Base-by-base conservation (phyloP, 2,329 filamentous ascomycete genomes). In the Alternaria sp. region DNA sequence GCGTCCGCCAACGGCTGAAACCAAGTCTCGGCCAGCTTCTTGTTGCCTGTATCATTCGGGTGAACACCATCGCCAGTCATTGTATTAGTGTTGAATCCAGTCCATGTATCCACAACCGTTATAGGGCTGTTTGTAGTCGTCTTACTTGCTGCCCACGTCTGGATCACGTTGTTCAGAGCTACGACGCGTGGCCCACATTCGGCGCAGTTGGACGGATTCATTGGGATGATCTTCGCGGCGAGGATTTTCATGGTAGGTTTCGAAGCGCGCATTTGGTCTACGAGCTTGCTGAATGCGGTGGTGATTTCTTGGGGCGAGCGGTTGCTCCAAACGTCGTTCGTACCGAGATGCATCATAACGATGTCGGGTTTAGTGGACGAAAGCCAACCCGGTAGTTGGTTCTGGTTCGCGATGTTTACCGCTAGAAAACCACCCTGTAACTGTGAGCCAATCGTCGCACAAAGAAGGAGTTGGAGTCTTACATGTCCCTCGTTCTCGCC, bases 311-410 rank as follows among this genome's bases (percentile, higher is more conserved):
- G 51, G 0, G 73, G 59, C 3, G 67, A 67, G 20, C 71, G 67
- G 49, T 72, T 73, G 43, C 64, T 74, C 74, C 77, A 79, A 12
- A 80, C 72, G 57, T 81, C 80, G 68, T 80, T 79, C 3, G 79
- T 80, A 9, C 77, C 79, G 3, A 82, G 71, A 64, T 81, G 79
- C 79, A 82, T 80, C 66, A 80, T 73, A 36, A 81, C 75, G 41
- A 82, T 68, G 62, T 81, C 78, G 0, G 81, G 79, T 20, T 74
- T 72, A 6, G 78, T 72, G 20, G 70, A 60, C 0, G 66, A 62
- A 20, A 82, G 71, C 79, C 79, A 82, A 8, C 61, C 66, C 1
- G 72, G 70, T 3, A 82, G 74, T 38, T 71, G 69, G 45, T 78
- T 77, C 51, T 80, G 79, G 28, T 71, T 69, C 5, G 76, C 78